phyloP scores from a whole-genome alignment of 163 green algal species.

The Scenedesmus sp. region DNA sequence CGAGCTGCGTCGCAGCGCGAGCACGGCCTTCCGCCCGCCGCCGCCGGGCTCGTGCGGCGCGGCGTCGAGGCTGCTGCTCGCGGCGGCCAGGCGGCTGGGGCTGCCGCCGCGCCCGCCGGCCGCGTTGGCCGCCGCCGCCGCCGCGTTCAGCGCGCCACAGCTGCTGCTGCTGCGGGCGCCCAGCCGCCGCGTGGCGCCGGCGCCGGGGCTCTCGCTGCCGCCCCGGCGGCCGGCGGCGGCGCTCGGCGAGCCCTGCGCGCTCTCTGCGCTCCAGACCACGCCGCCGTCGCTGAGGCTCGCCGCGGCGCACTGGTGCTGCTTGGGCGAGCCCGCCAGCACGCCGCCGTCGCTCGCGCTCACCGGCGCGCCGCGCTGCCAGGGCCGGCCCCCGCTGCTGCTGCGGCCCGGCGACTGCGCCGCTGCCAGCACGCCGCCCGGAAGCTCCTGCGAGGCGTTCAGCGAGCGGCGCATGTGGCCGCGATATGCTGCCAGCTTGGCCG shows the following conservation, averaged over 20 bases:
- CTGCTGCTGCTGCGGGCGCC: not conserved
- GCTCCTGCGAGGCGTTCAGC: no score
- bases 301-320: slow-evolving; percentile 2
- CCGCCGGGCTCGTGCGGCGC: no score
- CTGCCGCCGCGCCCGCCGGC: not conserved
- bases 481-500: slow-evolving; percentile 15
- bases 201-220: not conserved
- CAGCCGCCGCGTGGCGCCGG: not conserved
- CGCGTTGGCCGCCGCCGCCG: not conserved
- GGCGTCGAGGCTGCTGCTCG: no score
- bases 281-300: slow-evolving; percentile 2
- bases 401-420: not conserved
- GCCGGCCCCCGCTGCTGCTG: not conserved
- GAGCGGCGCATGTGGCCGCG: slow-evolving; percentile 12
- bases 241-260: not conserved
- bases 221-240: not conserved
- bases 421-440: no score
- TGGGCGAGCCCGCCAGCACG: not conserved
- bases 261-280: slow-evolving; percentile 3
- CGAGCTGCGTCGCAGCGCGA: no score
- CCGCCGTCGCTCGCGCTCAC: not conserved
- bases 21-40: no score
- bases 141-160: no score
- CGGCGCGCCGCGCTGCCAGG: not conserved
- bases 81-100: not conserved